Conservation (phyloP, 108 stramenopile genomes). For the Ochromonas danica region DNA sequence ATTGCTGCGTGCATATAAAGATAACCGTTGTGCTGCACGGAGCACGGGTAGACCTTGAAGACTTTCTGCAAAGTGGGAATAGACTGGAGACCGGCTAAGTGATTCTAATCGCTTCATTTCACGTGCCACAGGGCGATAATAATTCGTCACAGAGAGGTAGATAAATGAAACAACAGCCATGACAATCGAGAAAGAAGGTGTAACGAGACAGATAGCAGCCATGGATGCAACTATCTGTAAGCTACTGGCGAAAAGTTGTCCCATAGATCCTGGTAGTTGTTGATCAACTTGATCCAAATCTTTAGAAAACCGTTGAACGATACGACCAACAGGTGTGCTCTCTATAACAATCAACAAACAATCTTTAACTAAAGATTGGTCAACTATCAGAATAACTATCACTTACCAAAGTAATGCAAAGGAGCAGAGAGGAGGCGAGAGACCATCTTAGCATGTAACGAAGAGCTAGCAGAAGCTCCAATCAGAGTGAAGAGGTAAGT, state of each 20-base stretch:
- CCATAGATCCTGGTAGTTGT: conserved; percentile 43
- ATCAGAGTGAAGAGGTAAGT: background rate
- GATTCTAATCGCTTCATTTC: conserved; percentile 55
- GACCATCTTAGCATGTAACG: background rate
- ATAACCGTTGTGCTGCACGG: conserved; percentile 44
- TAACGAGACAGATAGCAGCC: conserved; percentile 45
- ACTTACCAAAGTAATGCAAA: conserved; percentile 3
- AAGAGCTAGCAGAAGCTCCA: background rate
- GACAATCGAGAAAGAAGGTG: conserved; percentile 42
- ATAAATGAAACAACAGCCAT: conserved; percentile 38
- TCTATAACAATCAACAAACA: conserved; percentile 44
- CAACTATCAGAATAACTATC: too few relatives aligned
- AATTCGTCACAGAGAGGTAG: conserved; percentile 46
- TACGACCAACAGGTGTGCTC: conserved; percentile 63
- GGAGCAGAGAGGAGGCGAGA: background rate
- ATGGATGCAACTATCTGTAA: conserved; percentile 40
- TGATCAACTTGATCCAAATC: conserved; percentile 45
- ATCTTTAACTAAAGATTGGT: too few relatives aligned
- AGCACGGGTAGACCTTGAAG: conserved; percentile 49
- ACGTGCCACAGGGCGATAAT: conserved; percentile 50
- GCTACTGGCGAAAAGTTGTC: conserved; percentile 45
- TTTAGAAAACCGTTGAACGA: conserved; percentile 60
- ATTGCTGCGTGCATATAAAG: conserved; percentile 41
- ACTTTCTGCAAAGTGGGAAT: conserved; percentile 54
- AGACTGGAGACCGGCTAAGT: conserved; percentile 50